Percentiles rank a stretch among this genome's conserved stretches.
These are phyloP conservation scores for Lepidium campestre DNA, from an alignment of 441 rosid genomes.

Conservation along the genomic window DNA sequence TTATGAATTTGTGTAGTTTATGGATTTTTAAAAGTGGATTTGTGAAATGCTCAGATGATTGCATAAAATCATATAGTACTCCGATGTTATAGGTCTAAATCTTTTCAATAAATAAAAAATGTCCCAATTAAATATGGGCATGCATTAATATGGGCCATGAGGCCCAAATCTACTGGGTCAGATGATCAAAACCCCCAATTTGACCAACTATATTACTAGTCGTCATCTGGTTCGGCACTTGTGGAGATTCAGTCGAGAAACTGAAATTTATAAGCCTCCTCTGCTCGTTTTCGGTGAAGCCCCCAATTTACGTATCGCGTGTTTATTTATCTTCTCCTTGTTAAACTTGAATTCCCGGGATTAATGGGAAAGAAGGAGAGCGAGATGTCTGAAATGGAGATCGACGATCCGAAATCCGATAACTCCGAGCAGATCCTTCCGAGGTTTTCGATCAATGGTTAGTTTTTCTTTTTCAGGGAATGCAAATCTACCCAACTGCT, in stretches of 20 bases:
- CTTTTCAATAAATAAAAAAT: not conserved
- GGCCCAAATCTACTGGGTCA: not conserved
- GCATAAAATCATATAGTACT: not conserved
- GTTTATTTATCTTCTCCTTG: not conserved
- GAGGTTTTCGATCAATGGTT: slow-evolving; percentile 78
- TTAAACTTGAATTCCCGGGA: slow-evolving; percentile 1
- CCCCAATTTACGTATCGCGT: not conserved
- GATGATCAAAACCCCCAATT: not conserved
- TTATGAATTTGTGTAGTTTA: not conserved
- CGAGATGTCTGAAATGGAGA: slow-evolving; percentile 51
- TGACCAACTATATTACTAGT: not conserved
- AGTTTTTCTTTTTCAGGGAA: not conserved
- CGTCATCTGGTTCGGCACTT: not conserved
- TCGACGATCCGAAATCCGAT: slow-evolving; percentile 55
- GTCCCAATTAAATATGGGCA: not conserved
- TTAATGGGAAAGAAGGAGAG: slow-evolving; percentile 21
- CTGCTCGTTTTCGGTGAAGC: not conserved
- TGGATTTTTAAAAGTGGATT: not conserved
- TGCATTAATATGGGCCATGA: not conserved
- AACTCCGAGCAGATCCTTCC: slow-evolving; percentile 57
- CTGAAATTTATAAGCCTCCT: not conserved
- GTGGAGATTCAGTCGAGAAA: slow-evolving; percentile 9
- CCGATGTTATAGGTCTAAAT: not conserved
- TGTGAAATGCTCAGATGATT: not conserved
- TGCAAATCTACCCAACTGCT: not conserved